These are phyloP conservation scores for Rhododendron kiyosumense DNA, from an alignment of 148 eudicot species.

Conservation along the genomic window DNA sequence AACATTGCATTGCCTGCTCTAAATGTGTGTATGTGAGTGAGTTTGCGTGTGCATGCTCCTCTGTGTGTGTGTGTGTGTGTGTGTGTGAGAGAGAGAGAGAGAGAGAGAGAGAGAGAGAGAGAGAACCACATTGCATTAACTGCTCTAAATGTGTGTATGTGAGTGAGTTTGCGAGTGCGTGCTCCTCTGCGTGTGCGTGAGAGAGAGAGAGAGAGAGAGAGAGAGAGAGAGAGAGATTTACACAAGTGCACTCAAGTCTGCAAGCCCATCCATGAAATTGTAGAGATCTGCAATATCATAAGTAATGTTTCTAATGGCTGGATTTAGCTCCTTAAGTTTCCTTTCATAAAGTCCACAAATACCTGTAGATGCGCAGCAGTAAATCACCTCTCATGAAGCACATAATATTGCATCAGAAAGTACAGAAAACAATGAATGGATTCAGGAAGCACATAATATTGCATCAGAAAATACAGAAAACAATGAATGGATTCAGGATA, in stretches of 20 bases:
- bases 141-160: conserved; percentile 1
- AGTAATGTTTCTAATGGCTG: conserved; percentile 60
- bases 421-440: not conserved
- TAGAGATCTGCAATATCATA: conserved; percentile 88
- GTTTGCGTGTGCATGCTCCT: not conserved
- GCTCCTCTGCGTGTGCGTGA: not conserved
- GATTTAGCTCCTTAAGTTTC: conserved; percentile 88
- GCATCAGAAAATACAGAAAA: not conserved
- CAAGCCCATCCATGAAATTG: conserved; percentile 89
- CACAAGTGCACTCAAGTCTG: conserved; percentile 96
- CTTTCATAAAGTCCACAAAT: conserved; percentile 84
- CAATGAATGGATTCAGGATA: not conserved
- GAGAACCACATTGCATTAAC: not conserved
- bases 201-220: not conserved
- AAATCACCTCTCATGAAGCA: not conserved
- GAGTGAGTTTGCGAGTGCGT: not conserved
- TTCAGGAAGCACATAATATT: not conserved
- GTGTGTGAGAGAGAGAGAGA: conserved; percentile 7
- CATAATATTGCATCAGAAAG: not conserved
- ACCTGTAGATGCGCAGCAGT: conserved; percentile 41
- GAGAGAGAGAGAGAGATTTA: conserved; percentile 35
- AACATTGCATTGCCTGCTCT: not conserved
- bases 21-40: conserved; percentile 4
- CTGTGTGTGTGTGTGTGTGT: not conserved
- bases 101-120: conserved; percentile 20